Evolutionary conservation across 208 protist species (phyloP).

Genomic region (Leishmania lainsoni): DNA sequence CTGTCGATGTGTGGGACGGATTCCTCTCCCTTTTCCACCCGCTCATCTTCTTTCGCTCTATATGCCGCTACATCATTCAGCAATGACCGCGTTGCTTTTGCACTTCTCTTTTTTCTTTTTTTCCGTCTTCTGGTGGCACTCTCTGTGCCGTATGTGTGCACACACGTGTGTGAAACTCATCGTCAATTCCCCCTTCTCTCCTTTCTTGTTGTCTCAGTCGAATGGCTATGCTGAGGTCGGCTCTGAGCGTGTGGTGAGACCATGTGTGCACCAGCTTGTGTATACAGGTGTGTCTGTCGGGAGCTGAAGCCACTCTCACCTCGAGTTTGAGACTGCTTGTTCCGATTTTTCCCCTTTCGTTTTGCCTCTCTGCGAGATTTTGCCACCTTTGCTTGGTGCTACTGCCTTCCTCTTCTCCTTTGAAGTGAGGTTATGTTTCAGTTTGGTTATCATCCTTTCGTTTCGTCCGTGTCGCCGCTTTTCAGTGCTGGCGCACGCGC

Average conservation of each 20-base stretch:
- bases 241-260: too few species aligned
- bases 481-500: background rate
- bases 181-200: background rate
- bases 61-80: background rate
- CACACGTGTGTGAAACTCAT: background rate
- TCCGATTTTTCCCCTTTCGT: too few species aligned
- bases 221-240: too few species aligned
- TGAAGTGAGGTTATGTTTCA: constrained; percentile 4
- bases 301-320: too few species aligned
- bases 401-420: too few species aligned
- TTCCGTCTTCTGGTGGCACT: background rate
- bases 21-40: background rate
- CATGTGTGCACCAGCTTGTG: too few species aligned
- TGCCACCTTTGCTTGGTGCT: too few species aligned
- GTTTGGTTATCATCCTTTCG: background rate
- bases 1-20: background rate
- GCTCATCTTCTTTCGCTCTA: background rate
- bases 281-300: too few species aligned
- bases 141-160: background rate
- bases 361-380: too few species aligned
- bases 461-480: too few species aligned
- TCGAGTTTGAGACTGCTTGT: too few species aligned
- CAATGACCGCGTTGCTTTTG: background rate
- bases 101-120: background rate
- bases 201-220: background rate